Evolutionary conservation across 2,329 filamentous ascomycete genomes (phyloP), one percentile per base, ranked within the genome.

Genomic region (Dothistroma septosporum): DNA sequence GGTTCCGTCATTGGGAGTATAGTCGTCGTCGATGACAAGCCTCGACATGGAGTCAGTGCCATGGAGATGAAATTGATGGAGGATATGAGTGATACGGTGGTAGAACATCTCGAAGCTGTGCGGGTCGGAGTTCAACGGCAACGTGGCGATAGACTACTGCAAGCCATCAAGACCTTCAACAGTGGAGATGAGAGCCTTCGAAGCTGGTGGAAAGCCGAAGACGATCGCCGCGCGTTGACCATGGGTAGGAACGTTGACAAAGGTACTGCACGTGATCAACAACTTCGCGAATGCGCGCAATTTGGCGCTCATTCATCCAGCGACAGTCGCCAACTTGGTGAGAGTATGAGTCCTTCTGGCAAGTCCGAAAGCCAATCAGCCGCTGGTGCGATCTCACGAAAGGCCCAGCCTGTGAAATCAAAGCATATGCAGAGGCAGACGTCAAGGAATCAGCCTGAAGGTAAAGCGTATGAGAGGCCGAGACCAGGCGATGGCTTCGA

Each of bases 1-100:
- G 80, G 82, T 35, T 80, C 82, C 61, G 79, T 81, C 49, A 82
- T 89, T 56, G 87, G 87, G 12, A 79, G 78, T 21, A 83, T 86
- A 60, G 79, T 81, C 47, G 79, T 88, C 4, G 74, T 86, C 4
- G 85, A 87, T 65, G 79, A 83, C 35, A 76, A 77, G n/a, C 81
- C 84, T 0, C 80, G 83, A 21, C 70, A 80, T 50, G 82, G 81
- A 0, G 68, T 88, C 28, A 77, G 75, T 21, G 70, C 76, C 1
- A 76, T 76, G 6, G 81, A 86, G 57, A 66, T 82, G 33, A 76
- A 79, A 32, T 86, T 85, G 55, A 76, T 88, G 69, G 79, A 82
- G 50, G 84, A 85, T 50, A 77, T 87, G 68, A 76, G 80, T 0
- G 76, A 77, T 31, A 82, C 85, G 1, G 77, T 86, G 9, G 83